A percentile compares a stretch with the other conserved stretches of the same genome.
These are phyloP conservation scores for Phytophthora litchii DNA, from an alignment of 352 stramenopile genomes.

Conservation along the genomic window DNA sequence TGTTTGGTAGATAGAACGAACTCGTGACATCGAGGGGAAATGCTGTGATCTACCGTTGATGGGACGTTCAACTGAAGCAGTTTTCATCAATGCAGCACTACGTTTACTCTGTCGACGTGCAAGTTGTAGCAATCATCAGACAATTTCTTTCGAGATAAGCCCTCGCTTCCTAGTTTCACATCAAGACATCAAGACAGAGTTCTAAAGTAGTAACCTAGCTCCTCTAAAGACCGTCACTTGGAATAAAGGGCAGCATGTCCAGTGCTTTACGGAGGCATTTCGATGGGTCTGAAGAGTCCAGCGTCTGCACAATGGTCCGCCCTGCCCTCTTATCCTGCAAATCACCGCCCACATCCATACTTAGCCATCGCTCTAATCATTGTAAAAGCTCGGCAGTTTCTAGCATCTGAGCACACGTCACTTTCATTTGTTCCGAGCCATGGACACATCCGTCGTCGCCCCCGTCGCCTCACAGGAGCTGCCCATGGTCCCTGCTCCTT, in stretches of 20 bases:
- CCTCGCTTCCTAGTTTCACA: too few species aligned
- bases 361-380: constrained; percentile 14
- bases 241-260: not conserved
- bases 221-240: not conserved
- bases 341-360: constrained; percentile 13
- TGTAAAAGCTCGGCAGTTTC: constrained; percentile 29
- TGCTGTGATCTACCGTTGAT: not conserved
- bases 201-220: not conserved
- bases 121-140: not conserved
- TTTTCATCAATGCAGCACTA: not conserved
- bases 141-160: not conserved
- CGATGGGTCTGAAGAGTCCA: constrained; percentile 1
- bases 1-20: not conserved
- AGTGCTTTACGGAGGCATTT: not conserved
- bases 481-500: constrained; percentile 1
- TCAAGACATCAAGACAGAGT: too few species aligned
- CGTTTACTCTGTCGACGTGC: not conserved
- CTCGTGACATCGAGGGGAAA: not conserved
- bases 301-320: constrained; percentile 9
- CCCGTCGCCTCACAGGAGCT: not conserved
- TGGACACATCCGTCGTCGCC: constrained; percentile 16
- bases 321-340: constrained; percentile 30
- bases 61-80: not conserved
- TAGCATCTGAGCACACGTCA: constrained; percentile 2
- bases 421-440: constrained; percentile 2